Percentiles rank a stretch among this genome's conserved stretches.
Evolutionary conservation across 2,329 filamentous ascomycete genomes (phyloP).

Genomic region (Dactylellina drechsleri): DNA sequence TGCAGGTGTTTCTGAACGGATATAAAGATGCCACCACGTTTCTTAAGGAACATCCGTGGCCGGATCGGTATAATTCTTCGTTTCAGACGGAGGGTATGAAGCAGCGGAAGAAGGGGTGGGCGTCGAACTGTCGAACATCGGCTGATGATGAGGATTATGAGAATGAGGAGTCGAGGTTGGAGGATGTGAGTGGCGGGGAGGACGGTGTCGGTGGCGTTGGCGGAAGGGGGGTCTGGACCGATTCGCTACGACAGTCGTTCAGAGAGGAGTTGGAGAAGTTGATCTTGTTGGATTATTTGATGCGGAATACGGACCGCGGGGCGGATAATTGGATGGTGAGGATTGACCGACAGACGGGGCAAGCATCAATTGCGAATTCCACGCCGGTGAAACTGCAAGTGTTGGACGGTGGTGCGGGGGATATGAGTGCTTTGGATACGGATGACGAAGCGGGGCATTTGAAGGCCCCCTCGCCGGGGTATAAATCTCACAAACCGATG

Average conservation of each 20-base stretch:
- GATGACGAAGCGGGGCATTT: slow-evolving; percentile 58
- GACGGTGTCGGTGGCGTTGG: slow-evolving; percentile 63
- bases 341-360: slow-evolving; percentile 84
- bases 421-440: slow-evolving; percentile 61
- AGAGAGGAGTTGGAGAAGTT: slow-evolving; percentile 95
- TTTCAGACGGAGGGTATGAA: slow-evolving; percentile 75
- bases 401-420: slow-evolving; percentile 58
- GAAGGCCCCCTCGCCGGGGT: slow-evolving; percentile 69
- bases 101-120: slow-evolving; percentile 62
- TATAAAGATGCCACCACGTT: slow-evolving; percentile 98
- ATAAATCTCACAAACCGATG: slow-evolving; percentile 85
- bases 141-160: slow-evolving; percentile 64
- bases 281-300: slow-evolving; percentile 97
- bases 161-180: slow-evolving; percentile 61
- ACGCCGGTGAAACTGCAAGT: slow-evolving; percentile 73
- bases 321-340: slow-evolving; percentile 99
- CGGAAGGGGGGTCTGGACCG: slow-evolving; percentile 81
- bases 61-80: slow-evolving; percentile 79
- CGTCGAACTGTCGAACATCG: slow-evolving; percentile 60
- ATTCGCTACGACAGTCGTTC: slow-evolving; percentile 86
- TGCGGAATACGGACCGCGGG: slow-evolving; percentile 97
- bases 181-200: slow-evolving; percentile 60
- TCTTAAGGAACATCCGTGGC: slow-evolving; percentile 94
- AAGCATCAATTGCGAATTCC: slow-evolving; percentile 83
- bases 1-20: slow-evolving; percentile 95